A percentile compares a stretch with the other conserved stretches of the same genome.
phyloP scores from a whole-genome alignment of 495 filamentous ascomycete genomes.

The Friedmanniomyces endolithicus region DNA sequence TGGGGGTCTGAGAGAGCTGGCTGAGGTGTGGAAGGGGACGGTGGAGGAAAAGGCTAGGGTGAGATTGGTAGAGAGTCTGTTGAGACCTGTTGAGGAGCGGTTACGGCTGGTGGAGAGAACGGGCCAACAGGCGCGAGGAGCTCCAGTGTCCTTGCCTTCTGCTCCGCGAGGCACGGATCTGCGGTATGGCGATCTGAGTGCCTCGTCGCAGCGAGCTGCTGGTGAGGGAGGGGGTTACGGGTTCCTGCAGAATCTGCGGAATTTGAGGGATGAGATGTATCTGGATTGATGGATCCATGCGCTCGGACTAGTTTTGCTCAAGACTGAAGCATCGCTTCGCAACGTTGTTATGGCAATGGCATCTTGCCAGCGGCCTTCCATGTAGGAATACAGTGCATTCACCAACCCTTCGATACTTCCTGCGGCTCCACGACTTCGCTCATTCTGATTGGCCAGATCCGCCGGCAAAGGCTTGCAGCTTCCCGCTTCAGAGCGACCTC shows the following conservation, averaged over 20 bases:
- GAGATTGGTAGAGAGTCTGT: conserved; percentile 66
- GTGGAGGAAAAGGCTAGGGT: conserved; percentile 77
- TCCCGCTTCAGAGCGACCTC: too few relatives aligned
- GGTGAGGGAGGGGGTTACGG: conserved; percentile 46
- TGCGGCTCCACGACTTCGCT: too few relatives aligned
- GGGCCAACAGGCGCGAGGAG: not conserved
- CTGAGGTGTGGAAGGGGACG: conserved; percentile 80
- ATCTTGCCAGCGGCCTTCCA: not conserved
- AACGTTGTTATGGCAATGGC: not conserved
- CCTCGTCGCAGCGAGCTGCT: conserved; percentile 9
- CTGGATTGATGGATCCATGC: conserved; percentile 25
- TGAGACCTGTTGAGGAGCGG: conserved; percentile 21
- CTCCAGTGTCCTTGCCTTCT: not conserved
- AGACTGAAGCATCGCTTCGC: not conserved
- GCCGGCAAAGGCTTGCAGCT: too few relatives aligned
- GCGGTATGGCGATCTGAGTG: conserved; percentile 11
- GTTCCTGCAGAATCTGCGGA: conserved; percentile 67
- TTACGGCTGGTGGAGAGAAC: conserved; percentile 22
- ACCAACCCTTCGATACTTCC: too few relatives aligned
- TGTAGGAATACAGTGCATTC: too few relatives aligned
- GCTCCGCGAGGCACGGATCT: conserved; percentile 5
- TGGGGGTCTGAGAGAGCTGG: conserved; percentile 60
- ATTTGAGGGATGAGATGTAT: conserved; percentile 63
- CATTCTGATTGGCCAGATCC: too few relatives aligned
- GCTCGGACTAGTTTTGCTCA: not conserved